A percentile compares a stretch with the other conserved stretches of the same genome.
Conservation (phyloP, 176 grass and related monocot genomes). For the Guadua angustifolia region DNA sequence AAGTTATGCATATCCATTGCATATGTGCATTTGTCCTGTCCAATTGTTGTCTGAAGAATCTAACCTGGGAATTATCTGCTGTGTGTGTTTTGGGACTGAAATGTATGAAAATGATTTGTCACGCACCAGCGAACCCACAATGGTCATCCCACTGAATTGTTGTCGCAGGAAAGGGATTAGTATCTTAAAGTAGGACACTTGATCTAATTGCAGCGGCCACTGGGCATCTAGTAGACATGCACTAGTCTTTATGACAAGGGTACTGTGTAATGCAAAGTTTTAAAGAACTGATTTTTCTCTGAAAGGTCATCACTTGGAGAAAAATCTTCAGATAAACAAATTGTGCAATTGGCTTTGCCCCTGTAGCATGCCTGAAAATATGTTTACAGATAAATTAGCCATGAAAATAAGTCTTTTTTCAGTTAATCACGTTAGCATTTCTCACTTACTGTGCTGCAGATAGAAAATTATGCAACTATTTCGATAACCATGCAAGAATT, state of each 20-base stretch:
- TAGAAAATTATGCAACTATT: background rate
- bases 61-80: conserved; percentile 12
- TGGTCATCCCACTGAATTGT: conserved; percentile 25
- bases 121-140: background rate
- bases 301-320: background rate
- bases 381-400: background rate
- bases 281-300: background rate
- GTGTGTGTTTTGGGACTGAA: background rate
- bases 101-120: conserved; percentile 24
- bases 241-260: background rate
- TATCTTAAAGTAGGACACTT: conserved; percentile 24
- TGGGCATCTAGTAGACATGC: conserved; percentile 24
- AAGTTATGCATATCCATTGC: conserved; percentile 26
- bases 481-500: background rate
- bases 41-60: conserved; percentile 14
- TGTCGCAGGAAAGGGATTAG: background rate
- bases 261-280: background rate
- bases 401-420: background rate
- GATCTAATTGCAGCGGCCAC: conserved; percentile 25
- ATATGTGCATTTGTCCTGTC: conserved; percentile 23
- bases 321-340: background rate
- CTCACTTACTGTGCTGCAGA: background rate
- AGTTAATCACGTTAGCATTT: background rate
- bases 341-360: background rate
- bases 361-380: background rate